These are phyloP conservation scores for Penicillium aurantiogriseum DNA, from an alignment of 2,329 filamentous ascomycete genomes.

Conservation along the genomic window DNA sequence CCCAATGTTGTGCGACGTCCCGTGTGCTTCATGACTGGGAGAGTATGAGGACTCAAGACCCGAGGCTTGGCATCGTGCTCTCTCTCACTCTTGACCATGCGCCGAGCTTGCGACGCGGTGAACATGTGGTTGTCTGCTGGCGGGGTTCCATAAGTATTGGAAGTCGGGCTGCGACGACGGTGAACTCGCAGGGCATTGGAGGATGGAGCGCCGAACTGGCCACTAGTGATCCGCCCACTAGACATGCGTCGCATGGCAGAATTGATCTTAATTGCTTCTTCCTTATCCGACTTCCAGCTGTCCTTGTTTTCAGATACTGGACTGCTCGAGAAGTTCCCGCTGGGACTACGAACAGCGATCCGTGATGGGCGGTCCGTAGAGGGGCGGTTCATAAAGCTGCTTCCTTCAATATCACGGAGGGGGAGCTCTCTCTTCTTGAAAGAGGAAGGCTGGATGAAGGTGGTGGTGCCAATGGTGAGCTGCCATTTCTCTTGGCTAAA, in stretches of 20 bases:
- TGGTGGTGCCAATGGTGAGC: slow-evolving; percentile 62
- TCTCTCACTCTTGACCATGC: slow-evolving; percentile 64
- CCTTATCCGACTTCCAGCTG: slow-evolving; percentile 48
- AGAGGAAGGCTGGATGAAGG: slow-evolving; percentile 59
- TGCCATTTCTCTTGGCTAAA: slow-evolving; percentile 66
- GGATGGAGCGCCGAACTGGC: slow-evolving; percentile 41
- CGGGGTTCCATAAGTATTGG: slow-evolving; percentile 50
- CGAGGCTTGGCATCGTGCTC: slow-evolving; percentile 55
- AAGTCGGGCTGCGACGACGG: slow-evolving; percentile 57
- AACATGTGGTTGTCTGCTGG: slow-evolving; percentile 61
- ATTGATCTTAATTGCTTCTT: slow-evolving; percentile 55
- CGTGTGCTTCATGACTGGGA: slow-evolving; percentile 58
- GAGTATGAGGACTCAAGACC: slow-evolving; percentile 61
- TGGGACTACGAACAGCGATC: slow-evolving; percentile 41
- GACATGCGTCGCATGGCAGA: slow-evolving; percentile 58
- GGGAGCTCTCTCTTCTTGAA: slow-evolving; percentile 58
- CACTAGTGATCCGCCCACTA: slow-evolving; percentile 21
- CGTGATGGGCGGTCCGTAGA: slow-evolving; percentile 42
- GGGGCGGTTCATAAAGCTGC: slow-evolving; percentile 50
- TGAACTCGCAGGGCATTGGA: slow-evolving; percentile 45
- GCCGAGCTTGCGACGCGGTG: slow-evolving; percentile 63
- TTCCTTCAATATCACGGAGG: slow-evolving; percentile 55
- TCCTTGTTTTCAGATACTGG: slow-evolving; percentile 50
- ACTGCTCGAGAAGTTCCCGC: slow-evolving; percentile 36
- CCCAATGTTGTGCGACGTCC: slow-evolving; percentile 45